phyloP scores from a whole-genome alignment of 257 asterid species.

The Nicotiana sylvestris region DNA sequence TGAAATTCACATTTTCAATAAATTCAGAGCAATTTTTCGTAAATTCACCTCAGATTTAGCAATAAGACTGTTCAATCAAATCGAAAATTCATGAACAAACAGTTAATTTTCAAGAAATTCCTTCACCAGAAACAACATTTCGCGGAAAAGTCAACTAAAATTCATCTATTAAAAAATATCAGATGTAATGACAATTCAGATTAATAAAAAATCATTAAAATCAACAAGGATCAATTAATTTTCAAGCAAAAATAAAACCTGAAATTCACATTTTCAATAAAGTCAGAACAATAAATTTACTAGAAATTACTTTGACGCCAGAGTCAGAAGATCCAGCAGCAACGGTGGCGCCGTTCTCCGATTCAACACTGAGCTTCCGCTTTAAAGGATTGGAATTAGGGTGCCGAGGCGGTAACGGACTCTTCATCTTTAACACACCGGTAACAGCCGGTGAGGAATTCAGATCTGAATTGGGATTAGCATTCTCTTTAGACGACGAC shows the following conservation, averaged over 20 bases:
- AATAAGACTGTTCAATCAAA: too few species aligned
- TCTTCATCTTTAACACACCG: constrained; percentile 39
- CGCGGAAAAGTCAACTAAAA: too few species aligned
- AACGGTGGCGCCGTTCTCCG: constrained; percentile 32
- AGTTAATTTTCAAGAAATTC: too few species aligned
- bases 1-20: not conserved
- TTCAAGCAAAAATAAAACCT: too few species aligned
- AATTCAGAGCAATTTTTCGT: not conserved
- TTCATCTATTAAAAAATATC: too few species aligned
- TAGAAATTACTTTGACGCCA: constrained; percentile 60
- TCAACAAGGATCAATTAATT: too few species aligned
- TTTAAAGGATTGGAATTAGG: constrained; percentile 43
- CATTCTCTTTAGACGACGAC: constrained; percentile 62
- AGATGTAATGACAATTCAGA: too few species aligned
- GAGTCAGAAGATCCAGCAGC: constrained; percentile 47
- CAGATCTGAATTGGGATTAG: constrained; percentile 44
- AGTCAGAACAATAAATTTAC: not conserved
- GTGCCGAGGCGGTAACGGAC: constrained; percentile 91
- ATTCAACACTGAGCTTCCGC: constrained; percentile 74
- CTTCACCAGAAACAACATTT: too few species aligned
- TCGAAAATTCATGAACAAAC: too few species aligned
- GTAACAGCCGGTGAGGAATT: constrained; percentile 26
- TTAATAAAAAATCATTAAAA: too few species aligned
- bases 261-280: not conserved
- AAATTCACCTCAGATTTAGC: too few species aligned